A percentile compares a stretch with the other conserved stretches of the same genome.
Evolutionary conservation across 768 basidiomycete genomes (phyloP).

Genomic region (Lanmaoa rubissima): DNA sequence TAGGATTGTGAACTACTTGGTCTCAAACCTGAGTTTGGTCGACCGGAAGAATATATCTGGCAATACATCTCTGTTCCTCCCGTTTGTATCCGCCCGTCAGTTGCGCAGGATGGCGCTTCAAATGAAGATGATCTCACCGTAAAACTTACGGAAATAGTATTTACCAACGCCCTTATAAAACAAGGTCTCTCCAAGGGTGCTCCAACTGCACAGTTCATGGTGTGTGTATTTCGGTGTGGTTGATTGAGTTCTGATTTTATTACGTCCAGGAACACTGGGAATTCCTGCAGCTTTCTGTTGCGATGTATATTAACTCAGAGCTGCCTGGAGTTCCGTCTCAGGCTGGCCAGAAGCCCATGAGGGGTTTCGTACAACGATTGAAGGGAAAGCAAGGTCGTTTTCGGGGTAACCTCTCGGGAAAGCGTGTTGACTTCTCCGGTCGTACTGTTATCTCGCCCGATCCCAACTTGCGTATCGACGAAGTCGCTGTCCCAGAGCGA

Average conservation of each 20-base stretch:
- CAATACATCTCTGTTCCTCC: conserved; percentile 98
- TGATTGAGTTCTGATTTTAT: background rate
- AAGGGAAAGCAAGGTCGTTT: conserved; percentile 99
- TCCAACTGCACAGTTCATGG: conserved; percentile 89
- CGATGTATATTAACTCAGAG: conserved; percentile 98
- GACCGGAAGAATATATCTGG: conserved; percentile 98
- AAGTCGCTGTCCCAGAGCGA: conserved; percentile 95
- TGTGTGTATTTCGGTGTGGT: conserved; percentile 22
- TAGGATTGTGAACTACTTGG: conserved; percentile 96
- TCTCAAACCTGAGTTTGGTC: conserved; percentile 79
- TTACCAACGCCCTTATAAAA: conserved; percentile 90
- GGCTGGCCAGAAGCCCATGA: conserved; percentile 89
- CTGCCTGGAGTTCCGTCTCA: conserved; percentile 88
- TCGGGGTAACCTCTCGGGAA: conserved; percentile 96
- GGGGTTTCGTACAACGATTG: conserved; percentile 95
- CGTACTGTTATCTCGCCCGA: conserved; percentile 99
- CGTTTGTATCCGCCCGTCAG: conserved; percentile 95
- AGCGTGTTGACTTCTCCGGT: conserved; percentile 97
- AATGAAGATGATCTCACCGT: conserved; percentile 99
- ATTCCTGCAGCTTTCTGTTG: conserved; percentile 89
- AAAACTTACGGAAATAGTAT: conserved; percentile 95
- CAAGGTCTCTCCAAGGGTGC: conserved; percentile 86
- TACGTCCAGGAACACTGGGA: conserved; percentile 91
- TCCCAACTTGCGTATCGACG: conserved; percentile 97
- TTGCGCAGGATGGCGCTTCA: conserved; percentile 95